Conservation (phyloP, 768 basidiomycete species). For the Harrya chromipes region DNA sequence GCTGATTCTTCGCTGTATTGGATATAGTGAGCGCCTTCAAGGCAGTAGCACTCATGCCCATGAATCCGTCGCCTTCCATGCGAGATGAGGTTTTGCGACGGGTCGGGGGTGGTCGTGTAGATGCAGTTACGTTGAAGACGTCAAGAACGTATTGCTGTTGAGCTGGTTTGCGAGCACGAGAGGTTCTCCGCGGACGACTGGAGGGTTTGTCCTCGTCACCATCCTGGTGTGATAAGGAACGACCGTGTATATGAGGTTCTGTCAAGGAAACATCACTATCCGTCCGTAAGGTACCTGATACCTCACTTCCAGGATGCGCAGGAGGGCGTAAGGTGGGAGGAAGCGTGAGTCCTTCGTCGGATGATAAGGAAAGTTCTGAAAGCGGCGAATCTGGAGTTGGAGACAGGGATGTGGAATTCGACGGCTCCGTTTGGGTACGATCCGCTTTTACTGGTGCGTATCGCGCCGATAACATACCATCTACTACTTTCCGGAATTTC, state of each 20-base stretch:
- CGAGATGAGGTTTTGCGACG: constrained; percentile 44
- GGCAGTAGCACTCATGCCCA: constrained; percentile 66
- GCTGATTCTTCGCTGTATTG: constrained; percentile 74
- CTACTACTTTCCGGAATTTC: constrained; percentile 40
- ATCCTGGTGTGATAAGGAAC: constrained; percentile 16
- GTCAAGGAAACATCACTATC: constrained; percentile 11
- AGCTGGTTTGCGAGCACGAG: constrained; percentile 45
- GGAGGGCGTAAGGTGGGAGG: background rate
- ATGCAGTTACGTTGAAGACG: constrained; percentile 33
- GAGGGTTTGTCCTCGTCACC: background rate
- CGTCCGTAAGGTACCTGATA: background rate
- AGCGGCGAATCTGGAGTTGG: constrained; percentile 13
- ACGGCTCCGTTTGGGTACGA: constrained; percentile 2
- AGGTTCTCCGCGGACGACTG: constrained; percentile 44
- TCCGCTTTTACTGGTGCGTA: constrained; percentile 22
- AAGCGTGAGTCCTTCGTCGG: constrained; percentile 13
- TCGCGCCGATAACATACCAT: constrained; percentile 33
- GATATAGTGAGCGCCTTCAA: constrained; percentile 66
- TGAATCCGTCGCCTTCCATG: constrained; percentile 44
- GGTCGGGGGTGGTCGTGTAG: constrained; percentile 31
- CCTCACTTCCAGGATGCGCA: background rate
- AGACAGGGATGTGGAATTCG: constrained; percentile 2
- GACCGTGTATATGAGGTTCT: background rate
- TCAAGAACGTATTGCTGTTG: constrained; percentile 35
- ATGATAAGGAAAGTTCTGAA: constrained; percentile 24